phyloP scores from a whole-genome alignment of 73 alveolate genomes.

The Diophrys sp. region DNA sequence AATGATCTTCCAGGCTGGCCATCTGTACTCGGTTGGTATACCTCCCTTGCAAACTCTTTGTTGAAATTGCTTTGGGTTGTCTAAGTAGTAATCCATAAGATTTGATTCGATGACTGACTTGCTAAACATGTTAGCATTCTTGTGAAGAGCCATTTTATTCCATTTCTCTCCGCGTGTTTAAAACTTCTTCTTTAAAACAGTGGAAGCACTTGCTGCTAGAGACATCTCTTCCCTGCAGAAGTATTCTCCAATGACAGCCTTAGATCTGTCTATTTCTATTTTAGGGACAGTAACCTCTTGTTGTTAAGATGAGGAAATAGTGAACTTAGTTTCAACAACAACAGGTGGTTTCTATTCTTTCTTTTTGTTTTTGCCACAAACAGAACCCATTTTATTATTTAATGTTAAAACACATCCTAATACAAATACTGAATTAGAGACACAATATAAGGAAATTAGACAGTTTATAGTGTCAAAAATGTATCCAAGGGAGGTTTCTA shows the following conservation, averaged over 20 bases:
- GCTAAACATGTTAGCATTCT: not conserved
- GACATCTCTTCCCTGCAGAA: slow-evolving; percentile 2
- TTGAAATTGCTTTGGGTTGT: slow-evolving; percentile 32
- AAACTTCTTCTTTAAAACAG: slow-evolving; percentile 3
- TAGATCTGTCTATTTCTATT: not conserved
- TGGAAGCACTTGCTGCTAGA: not conserved
- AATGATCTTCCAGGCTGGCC: slow-evolving; percentile 67
- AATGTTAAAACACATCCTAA: too few relatives aligned
- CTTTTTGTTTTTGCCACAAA: slow-evolving; percentile 4
- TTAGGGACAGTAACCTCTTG: not conserved
- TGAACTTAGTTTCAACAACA: not conserved
- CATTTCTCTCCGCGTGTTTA: slow-evolving; percentile 9
- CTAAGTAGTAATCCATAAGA: slow-evolving; percentile 22
- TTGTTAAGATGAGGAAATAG: not conserved
- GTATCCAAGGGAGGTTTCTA: too few relatives aligned
- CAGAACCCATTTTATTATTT: slow-evolving; percentile 21
- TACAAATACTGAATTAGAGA: too few relatives aligned
- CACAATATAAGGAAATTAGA: too few relatives aligned
- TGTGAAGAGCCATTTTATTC: slow-evolving; percentile 25
- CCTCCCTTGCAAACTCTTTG: slow-evolving; percentile 66
- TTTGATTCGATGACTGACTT: not conserved
- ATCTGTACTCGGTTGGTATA: slow-evolving; percentile 66
- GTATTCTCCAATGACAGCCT: not conserved
- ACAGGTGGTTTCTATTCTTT: not conserved
- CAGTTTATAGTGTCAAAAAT: too few relatives aligned